Evolutionary conservation across 1,284 basidiomycete genomes (phyloP), one percentile per base, ranked within the genome.

Genomic region (Irpex sp.): DNA sequence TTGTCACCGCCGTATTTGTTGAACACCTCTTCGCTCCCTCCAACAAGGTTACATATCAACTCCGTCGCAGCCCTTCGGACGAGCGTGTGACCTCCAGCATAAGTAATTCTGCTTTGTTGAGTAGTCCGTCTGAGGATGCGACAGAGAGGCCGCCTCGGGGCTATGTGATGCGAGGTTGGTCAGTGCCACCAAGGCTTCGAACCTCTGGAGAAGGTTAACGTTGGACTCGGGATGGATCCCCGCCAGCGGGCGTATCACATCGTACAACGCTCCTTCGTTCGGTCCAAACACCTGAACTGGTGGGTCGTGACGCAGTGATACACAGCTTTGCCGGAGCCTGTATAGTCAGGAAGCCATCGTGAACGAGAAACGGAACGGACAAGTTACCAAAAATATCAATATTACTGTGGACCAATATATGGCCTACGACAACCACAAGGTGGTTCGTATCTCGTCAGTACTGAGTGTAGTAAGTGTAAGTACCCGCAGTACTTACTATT

Each of bases 161-260:
- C 84, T 84, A 58, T 92, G 82, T n/a, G 93, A 95, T 0, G 95
- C 89, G 39, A 99, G 77, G 72, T 99, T 99, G 3, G 97, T 99
- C 57, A 99, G 82, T 1, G 95, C 96, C 93, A 99, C 96, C 65
- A 95, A 81, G 2, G 89, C 87, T 75, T 99, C 97, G 71, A 99
- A 99, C 51, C 84, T 84, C 71, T 98, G 94, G 13, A 98, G 79
- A 36, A 91, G 83, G 33, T 77, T 86, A 0, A 93, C 84, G 0
- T 83, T 80, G 0, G 86, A 76, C 68, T 92, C 85, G 55, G 86
- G 81, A 37, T 97, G 80, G 60, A 96, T 78, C 36, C 85, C 74
- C 1, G 89, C 84, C 55, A 97, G 79, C 0, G 94, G 94, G 1
- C 88, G 83, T 61, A 97, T 87, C 4, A 87, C 87, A 72, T 96